Conservation (phyloP, 805 yeast genomes). For the Zygosaccharomyces kombuchaensis region DNA sequence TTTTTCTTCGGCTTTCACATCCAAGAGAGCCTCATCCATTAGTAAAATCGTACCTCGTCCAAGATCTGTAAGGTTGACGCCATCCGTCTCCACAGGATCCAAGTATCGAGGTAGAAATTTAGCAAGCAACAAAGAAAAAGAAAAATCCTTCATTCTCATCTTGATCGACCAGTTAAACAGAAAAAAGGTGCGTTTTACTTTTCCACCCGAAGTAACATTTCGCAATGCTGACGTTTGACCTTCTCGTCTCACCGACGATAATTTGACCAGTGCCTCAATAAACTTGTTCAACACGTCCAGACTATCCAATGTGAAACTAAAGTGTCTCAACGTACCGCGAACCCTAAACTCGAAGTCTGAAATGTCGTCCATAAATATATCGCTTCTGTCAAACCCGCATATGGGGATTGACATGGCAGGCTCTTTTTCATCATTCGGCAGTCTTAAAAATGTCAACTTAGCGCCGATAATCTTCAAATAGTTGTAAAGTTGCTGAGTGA, state of each 20-base stretch:
- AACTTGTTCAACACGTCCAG: conserved; percentile 21
- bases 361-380: conserved; percentile 22
- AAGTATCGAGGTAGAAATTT: conserved; percentile 20
- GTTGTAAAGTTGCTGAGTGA: conserved; percentile 18
- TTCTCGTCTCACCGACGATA: conserved; percentile 1
- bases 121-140: conserved; percentile 23
- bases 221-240: not conserved
- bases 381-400: conserved; percentile 30
- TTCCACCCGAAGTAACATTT: not conserved
- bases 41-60: conserved; percentile 25
- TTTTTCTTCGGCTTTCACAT: conserved; percentile 8
- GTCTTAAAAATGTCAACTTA: conserved; percentile 18
- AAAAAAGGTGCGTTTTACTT: not conserved
- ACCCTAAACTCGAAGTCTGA: conserved; percentile 13
- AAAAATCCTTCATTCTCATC: conserved; percentile 27
- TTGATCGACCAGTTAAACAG: conserved; percentile 20
- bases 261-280: conserved; percentile 6
- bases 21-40: conserved; percentile 21
- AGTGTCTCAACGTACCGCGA: conserved; percentile 29
- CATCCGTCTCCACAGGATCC: conserved; percentile 23
- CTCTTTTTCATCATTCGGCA: conserved; percentile 8
- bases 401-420: conserved; percentile 22
- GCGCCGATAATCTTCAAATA: conserved; percentile 25
- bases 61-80: conserved; percentile 20
- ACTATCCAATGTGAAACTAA: conserved; percentile 23